Evolutionary conservation across 495 filamentous ascomycete species (phyloP).

Genomic region (Friedmanniomyces endolithicus): DNA sequence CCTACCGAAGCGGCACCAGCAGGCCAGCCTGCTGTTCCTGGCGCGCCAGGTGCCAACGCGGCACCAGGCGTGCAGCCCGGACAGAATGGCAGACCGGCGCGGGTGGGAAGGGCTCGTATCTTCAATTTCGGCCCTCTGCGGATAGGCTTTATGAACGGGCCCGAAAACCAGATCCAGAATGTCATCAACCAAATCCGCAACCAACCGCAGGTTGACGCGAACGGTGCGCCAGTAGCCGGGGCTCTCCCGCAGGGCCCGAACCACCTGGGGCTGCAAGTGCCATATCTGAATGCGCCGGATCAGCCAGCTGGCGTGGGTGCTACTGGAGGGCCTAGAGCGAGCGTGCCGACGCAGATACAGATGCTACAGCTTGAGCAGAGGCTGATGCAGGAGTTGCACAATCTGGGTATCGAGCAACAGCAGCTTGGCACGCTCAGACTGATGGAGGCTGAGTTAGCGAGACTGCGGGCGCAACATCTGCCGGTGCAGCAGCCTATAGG

Average conservation of each 20-base stretch:
- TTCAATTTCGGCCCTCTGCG: slow-evolving; percentile 52
- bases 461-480: slow-evolving; percentile 35
- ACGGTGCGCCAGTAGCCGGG: neutral
- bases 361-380: slow-evolving; percentile 53
- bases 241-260: slow-evolving; percentile 13
- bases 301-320: neutral
- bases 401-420: slow-evolving; percentile 41
- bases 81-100: slow-evolving; percentile 11
- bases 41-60: neutral
- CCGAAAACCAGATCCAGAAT: slow-evolving; percentile 15
- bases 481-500: slow-evolving; percentile 8
- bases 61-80: slow-evolving; percentile 7
- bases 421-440: slow-evolving; percentile 44
- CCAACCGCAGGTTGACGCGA: neutral
- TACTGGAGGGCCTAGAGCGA: neutral
- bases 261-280: slow-evolving; percentile 17
- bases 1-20: neutral
- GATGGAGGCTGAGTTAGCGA: slow-evolving; percentile 52
- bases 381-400: slow-evolving; percentile 50
- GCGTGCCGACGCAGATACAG: slow-evolving; percentile 38
- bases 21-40: slow-evolving; percentile 1
- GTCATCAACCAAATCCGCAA: slow-evolving; percentile 17
- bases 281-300: slow-evolving; percentile 4
- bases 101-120: slow-evolving; percentile 34
- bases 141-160: slow-evolving; percentile 30